Evolutionary conservation across 441 rosid genomes (phyloP), one percentile per base, ranked within the genome.

Genomic region (Capsella rubella): DNA sequence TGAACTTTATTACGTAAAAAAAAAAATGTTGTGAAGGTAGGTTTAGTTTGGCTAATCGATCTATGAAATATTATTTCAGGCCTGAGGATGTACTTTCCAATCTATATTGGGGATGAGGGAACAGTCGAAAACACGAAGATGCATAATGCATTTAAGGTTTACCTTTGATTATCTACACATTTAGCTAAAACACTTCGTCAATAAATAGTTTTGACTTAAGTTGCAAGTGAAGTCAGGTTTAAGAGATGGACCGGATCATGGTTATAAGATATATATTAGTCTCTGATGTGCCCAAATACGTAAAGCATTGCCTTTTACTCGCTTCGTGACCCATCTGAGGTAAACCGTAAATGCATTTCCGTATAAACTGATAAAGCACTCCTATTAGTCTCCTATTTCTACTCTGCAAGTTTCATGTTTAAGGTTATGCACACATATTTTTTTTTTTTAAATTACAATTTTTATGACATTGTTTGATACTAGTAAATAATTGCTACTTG

Each of bases 131-230:
- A 21, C 1, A 95, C 64, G 97, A 95, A 87, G 99, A 95, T 86
- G 99, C 99, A 14, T 92, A 97, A 95, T 86, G 99, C 99, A 14
- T 95, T 95, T 59, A 88, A 88, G 91, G 96, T 89, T 94, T 12
- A 83, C 8, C 8, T 35, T 9, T 35, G 39, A 35, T 35, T 6
- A 31, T 0, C 4, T 7, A 7, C 39, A 3, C 34, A 35, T 35
- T 35, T 35, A 8, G 39, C 39, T 35, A 35, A 34, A 34, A 34
- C 37, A 34, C 37, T 34, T 34, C 9, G 6, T 35, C 8, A 35
- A 35, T 10, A 35, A 2, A 5, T 35, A 35, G 39, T 35, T 35
- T 35, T 8, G 39, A 35, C 10, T 35, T 35, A 35, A 35, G 39
- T 9, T 35, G 39, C 39, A 35, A 35, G 39, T 35, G 8, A 35